Evolutionary conservation across 768 basidiomycete species (phyloP), one percentile per base, ranked within the genome.

Genomic region (Hypholoma sublateritium): DNA sequence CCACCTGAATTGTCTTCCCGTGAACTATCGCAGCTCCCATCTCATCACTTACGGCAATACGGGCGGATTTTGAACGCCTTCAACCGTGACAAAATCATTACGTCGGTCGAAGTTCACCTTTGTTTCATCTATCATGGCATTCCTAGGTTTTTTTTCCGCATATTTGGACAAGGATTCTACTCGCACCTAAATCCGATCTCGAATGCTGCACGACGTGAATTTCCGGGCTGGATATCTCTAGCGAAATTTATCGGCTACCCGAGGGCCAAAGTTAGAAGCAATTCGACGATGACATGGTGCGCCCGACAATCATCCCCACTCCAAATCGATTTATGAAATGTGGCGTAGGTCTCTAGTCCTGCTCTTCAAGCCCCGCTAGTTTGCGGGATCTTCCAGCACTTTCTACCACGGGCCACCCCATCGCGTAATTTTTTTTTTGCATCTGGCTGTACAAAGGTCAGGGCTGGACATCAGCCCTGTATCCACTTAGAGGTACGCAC

Each of bases 301-400:
- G 43, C 36, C 53, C 53, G 53, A 53, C 32, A 44, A 44, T 46
- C 53, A 34, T 45, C 53, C 53, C 43, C 43, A 32, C 22, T 34
- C 25, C 24, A 22, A 45, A 51, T 24, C 43, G 35, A 34, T 43
- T 43, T 44, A 3, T 42, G 36, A 41, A 36, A 45, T 53, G 53
- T 53, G 53, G 53, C 43, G 42, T 24, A 44, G 32, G 43, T 45
- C 24, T 36, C 25, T 53, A 24, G 39, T 41, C 25, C 42, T 41
- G 14, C 24, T 32, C 36, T 28, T 25, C 2, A 13, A 41, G 22
- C 37, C 51, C 24, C 22, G 39, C 13, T 39, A n/a, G 16, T 17
- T 2, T 19, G 5, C 24, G 13, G 1, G 25, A 13, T 25, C 16
- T 28, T 1, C 5, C 43, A 19, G 43, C 11, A 11, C 19, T 6